These are phyloP conservation scores for Omphalotus guepiniiformis DNA, from an alignment of 768 basidiomycete species.

Conservation along the genomic window DNA sequence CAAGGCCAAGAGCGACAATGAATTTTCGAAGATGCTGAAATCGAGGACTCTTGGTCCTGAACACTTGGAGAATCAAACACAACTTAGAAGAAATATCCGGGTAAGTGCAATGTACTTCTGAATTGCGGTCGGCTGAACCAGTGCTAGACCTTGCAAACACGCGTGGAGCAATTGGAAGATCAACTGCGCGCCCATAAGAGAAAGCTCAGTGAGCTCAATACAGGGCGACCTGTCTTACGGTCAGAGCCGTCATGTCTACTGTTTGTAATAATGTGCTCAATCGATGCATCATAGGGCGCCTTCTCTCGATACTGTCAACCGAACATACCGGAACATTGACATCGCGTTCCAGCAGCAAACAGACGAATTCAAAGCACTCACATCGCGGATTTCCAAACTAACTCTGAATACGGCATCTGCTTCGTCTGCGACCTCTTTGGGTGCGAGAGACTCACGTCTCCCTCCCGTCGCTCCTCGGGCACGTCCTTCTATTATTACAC, in stretches of 20 bases:
- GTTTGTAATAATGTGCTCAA: background rate
- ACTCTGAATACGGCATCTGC: constrained; percentile 27
- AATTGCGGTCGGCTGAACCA: constrained; percentile 2
- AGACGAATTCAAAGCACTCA: constrained; percentile 47
- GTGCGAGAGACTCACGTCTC: constrained; percentile 38
- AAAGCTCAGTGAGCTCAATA: constrained; percentile 55
- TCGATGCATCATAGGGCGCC: constrained; percentile 53
- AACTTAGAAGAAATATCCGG: constrained; percentile 66
- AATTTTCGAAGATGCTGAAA: constrained; percentile 72
- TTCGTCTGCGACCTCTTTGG: constrained; percentile 13
- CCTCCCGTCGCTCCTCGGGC: constrained; percentile 31
- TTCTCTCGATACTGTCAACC: constrained; percentile 78
- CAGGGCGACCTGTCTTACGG: constrained; percentile 62
- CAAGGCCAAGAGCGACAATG: constrained; percentile 72
- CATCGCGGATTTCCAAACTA: constrained; percentile 49
- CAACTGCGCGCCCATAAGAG: constrained; percentile 68
- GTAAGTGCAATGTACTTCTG: constrained; percentile 37
- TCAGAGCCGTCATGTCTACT: constrained; percentile 26
- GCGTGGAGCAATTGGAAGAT: constrained; percentile 77
- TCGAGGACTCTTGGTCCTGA: constrained; percentile 83
- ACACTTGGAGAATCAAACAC: constrained; percentile 76
- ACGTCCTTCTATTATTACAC: constrained; percentile 45
- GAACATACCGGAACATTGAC: constrained; percentile 84
- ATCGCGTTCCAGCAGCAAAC: constrained; percentile 60
- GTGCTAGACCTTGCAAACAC: constrained; percentile 60